A percentile compares a stretch with the other conserved stretches of the same genome.
Conservation (phyloP, 768 basidiomycete species). For the Chalciporus pseudorubinellus region DNA sequence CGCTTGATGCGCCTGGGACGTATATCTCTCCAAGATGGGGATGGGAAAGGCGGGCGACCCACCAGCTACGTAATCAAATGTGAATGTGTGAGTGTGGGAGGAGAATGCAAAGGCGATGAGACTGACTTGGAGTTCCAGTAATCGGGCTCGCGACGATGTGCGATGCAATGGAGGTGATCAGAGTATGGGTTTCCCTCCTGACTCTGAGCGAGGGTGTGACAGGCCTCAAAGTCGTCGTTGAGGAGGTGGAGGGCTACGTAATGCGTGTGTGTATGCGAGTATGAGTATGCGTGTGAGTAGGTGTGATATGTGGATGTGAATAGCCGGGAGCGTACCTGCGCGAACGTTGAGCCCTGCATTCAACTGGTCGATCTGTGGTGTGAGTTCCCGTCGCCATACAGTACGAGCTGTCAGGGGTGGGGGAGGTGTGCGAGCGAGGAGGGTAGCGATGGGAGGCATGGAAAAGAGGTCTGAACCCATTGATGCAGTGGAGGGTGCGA, state of each 20-base stretch:
- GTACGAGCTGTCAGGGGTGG: conserved; percentile 11
- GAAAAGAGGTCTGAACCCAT: conserved; percentile 8
- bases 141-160: conserved; percentile 25
- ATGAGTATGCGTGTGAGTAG: no score
- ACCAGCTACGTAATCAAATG: conserved; percentile 11
- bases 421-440: conserved; percentile 14
- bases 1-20: no score
- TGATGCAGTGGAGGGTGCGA: background rate
- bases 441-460: conserved; percentile 12
- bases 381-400: conserved; percentile 18
- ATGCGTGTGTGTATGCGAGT: no score
- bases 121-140: conserved; percentile 16
- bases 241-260: no score
- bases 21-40: conserved; percentile 16
- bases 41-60: conserved; percentile 16
- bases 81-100: no score
- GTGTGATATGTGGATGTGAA: background rate
- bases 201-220: conserved; percentile 18
- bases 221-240: conserved; percentile 19
- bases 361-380: conserved; percentile 17
- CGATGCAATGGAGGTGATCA: conserved; percentile 22
- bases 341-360: conserved; percentile 13
- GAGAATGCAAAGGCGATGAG: no score
- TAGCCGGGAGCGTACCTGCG: conserved; percentile 6
- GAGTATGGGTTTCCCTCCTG: conserved; percentile 20